Percentiles rank a stretch among this genome's conserved stretches.
Conservation (phyloP, 495 filamentous ascomycete species). For the Physcia stellaris region DNA sequence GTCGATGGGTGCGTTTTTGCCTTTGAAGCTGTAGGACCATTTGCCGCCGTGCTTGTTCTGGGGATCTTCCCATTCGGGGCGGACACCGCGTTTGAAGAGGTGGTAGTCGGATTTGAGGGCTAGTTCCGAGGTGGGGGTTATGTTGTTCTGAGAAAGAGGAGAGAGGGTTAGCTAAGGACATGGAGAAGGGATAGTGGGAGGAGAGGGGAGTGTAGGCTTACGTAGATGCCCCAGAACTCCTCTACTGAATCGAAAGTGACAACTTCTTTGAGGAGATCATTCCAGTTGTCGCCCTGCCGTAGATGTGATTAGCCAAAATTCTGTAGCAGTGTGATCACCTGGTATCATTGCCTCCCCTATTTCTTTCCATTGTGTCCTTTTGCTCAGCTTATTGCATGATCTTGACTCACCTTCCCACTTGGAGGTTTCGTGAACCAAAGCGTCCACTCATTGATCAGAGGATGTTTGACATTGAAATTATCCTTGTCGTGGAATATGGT, state of each 20-base stretch:
- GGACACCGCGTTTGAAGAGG: conserved; percentile 93
- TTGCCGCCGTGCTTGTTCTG: conserved; percentile 85
- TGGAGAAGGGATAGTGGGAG: conserved; percentile 1
- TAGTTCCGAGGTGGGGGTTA: conserved; percentile 86
- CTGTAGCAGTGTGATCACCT: no score
- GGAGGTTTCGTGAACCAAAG: conserved; percentile 99
- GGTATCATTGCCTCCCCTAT: no score
- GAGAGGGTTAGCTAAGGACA: not conserved
- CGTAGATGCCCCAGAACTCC: conserved; percentile 99
- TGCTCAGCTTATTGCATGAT: not conserved
- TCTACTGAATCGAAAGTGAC: conserved; percentile 97
- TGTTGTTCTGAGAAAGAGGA: conserved; percentile 70
- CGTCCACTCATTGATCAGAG: conserved; percentile 91
- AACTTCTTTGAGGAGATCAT: conserved; percentile 92
- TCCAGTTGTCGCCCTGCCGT: conserved; percentile 87
- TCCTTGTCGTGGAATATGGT: conserved; percentile 96
- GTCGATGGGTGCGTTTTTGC: conserved; percentile 83
- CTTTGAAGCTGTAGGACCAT: conserved; percentile 95
- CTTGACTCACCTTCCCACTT: conserved; percentile 64
- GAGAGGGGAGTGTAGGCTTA: conserved; percentile 34
- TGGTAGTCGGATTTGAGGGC: conserved; percentile 98
- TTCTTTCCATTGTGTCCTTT: no score
- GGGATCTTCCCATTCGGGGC: conserved; percentile 94
- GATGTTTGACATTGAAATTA: conserved; percentile 98
- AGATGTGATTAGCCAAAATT: conserved; percentile 10